phyloP scores from a whole-genome alignment of 2,329 filamentous ascomycete species.

The Aureobasidium lini region DNA sequence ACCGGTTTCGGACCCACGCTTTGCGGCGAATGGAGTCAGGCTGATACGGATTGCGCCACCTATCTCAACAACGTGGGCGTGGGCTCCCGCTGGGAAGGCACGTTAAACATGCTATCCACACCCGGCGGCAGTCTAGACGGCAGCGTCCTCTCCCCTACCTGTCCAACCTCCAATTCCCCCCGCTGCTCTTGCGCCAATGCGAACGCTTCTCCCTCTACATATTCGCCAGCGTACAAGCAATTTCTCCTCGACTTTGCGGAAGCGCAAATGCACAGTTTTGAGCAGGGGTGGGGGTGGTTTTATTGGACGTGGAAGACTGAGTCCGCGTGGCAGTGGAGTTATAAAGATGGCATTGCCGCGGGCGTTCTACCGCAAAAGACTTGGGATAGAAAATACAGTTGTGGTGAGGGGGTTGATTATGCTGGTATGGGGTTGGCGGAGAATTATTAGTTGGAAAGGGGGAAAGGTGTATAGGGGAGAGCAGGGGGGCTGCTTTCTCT shows the following conservation, averaged over 20 bases:
- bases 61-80: conserved; percentile 84
- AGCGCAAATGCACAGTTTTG: conserved; percentile 92
- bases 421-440: conserved; percentile 34
- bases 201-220: conserved; percentile 63
- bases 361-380: conserved; percentile 63
- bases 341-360: conserved; percentile 67
- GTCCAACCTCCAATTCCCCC: conserved; percentile 55
- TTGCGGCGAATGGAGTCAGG: conserved; percentile 95
- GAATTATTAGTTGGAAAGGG: conserved; percentile 18
- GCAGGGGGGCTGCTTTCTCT: too few relatives aligned
- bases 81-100: conserved; percentile 89
- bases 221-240: conserved; percentile 68
- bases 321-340: conserved; percentile 81
- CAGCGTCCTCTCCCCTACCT: conserved; percentile 62
- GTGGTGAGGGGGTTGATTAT: conserved; percentile 36
- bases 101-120: conserved; percentile 51
- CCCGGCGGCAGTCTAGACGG: conserved; percentile 49
- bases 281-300: conserved; percentile 93
- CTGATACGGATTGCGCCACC: conserved; percentile 86
- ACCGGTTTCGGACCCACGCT: conserved; percentile 89
- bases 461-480: too few relatives aligned
- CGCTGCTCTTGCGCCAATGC: conserved; percentile 67
- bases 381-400: conserved; percentile 37
- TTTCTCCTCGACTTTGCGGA: conserved; percentile 87
- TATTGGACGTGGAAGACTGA: conserved; percentile 99